Evolutionary conservation across 495 filamentous ascomycete genomes (phyloP).

Genomic region (Penicillium chermesinum): DNA sequence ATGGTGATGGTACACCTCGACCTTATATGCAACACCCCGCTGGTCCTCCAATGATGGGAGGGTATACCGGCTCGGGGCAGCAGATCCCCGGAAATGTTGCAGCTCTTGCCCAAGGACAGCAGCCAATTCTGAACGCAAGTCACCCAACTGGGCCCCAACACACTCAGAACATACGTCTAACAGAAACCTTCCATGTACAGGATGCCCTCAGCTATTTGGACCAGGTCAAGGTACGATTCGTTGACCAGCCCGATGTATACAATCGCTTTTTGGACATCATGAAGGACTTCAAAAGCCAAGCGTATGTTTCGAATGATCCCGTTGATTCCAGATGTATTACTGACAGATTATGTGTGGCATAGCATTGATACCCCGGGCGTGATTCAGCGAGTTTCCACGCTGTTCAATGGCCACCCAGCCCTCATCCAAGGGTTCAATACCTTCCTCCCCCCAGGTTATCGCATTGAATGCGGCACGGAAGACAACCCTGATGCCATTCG

Average conservation of each 20-base stretch:
- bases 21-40: conserved; percentile 61
- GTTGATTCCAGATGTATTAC: not conserved
- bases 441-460: conserved; percentile 93
- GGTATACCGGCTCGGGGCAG: conserved; percentile 42
- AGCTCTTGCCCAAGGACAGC: conserved; percentile 73
- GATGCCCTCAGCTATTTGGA: conserved; percentile 97
- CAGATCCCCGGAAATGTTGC: conserved; percentile 53
- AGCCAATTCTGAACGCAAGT: conserved; percentile 89
- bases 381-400: conserved; percentile 91
- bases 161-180: conserved; percentile 8
- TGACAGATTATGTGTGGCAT: conserved; percentile 3
- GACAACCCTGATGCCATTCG: conserved; percentile 93
- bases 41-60: conserved; percentile 58
- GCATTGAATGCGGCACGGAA: conserved; percentile 90
- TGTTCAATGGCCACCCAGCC: conserved; percentile 94
- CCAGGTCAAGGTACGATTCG: conserved; percentile 97
- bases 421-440: conserved; percentile 99
- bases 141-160: conserved; percentile 3
- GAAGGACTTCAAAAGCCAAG: conserved; percentile 99
- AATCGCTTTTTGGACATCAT: conserved; percentile 98
- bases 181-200: conserved; percentile 38
- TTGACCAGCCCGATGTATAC: conserved; percentile 95
- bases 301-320: conserved; percentile 51
- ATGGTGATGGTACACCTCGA: conserved; percentile 53
- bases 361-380: conserved; percentile 98